A percentile compares a stretch with the other conserved stretches of the same genome.
Evolutionary conservation across 2,329 filamentous ascomycete genomes (phyloP).

Genomic region (Emmonsiellopsis sp.): DNA sequence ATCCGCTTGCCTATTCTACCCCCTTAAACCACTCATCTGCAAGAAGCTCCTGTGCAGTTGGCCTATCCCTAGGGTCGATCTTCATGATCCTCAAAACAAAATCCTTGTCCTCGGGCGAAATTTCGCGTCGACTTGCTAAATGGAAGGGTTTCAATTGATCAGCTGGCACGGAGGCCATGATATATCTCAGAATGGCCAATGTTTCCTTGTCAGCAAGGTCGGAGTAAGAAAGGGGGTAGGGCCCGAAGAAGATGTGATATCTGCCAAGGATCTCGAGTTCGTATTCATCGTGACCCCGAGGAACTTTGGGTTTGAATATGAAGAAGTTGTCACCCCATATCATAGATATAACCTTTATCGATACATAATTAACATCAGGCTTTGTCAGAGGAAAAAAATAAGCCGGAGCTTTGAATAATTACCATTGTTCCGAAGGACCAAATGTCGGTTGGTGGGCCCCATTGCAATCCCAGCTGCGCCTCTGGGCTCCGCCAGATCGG

Average conservation of each 20-base stretch:
- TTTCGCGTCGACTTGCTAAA: conserved; percentile 17
- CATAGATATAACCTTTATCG: conserved; percentile 11
- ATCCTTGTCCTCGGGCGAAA: conserved; percentile 22
- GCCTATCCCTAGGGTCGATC: conserved; percentile 35
- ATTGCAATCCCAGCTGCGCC: conserved; percentile 12
- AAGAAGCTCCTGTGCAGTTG: conserved; percentile 22
- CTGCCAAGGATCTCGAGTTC: conserved; percentile 13
- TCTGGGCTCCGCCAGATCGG: conserved; percentile 14
- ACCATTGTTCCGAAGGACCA: conserved; percentile 14
- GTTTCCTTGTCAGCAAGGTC: conserved; percentile 12
- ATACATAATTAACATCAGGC: conserved; percentile 1
- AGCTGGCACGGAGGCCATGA: conserved; percentile 12
- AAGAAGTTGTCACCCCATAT: conserved; percentile 14
- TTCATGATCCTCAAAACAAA: conserved; percentile 38
- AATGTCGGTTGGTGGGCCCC: conserved; percentile 13
- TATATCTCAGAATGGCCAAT: conserved; percentile 3
- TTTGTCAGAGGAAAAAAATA: neutral
- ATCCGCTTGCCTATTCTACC: too few species aligned
- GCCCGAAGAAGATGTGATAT: conserved; percentile 13
- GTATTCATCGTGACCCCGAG: conserved; percentile 14
- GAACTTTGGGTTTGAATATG: conserved; percentile 13
- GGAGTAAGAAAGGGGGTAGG: conserved; percentile 18
- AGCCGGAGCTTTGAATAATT: neutral
- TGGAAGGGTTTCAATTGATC: conserved; percentile 20
- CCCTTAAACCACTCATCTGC: conserved; percentile 4